A percentile compares a stretch with the other conserved stretches of the same genome.
Conservation (phyloP, 495 filamentous ascomycete genomes). For the Aspergillus ostianus region DNA sequence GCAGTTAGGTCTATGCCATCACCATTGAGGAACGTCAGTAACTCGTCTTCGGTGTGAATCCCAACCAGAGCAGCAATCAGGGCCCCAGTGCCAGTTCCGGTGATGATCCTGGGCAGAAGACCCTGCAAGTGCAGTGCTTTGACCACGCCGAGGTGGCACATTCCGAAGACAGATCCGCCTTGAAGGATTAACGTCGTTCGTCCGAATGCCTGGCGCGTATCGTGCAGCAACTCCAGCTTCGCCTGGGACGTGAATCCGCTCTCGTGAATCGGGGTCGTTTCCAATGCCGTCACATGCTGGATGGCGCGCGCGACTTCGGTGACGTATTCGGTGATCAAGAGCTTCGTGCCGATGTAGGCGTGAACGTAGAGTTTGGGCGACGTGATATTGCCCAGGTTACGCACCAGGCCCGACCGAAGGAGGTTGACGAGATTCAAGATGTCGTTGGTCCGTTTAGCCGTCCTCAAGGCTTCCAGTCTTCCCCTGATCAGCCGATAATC, state of each 20-base stretch:
- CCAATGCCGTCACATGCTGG: conserved; percentile 69
- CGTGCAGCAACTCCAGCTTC: conserved; percentile 85
- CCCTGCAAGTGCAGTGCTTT: conserved; percentile 85
- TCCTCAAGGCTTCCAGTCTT: conserved; percentile 67
- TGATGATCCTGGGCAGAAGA: conserved; percentile 84
- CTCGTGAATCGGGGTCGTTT: conserved; percentile 55
- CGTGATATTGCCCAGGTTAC: conserved; percentile 90
- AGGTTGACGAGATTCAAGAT: conserved; percentile 73
- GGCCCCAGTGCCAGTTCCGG: conserved; percentile 86
- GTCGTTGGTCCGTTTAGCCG: conserved; percentile 74
- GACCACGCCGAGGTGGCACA: conserved; percentile 89
- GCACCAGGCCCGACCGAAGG: conserved; percentile 80
- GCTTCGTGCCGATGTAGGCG: conserved; percentile 86
- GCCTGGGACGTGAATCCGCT: conserved; percentile 72
- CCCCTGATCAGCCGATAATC: conserved; percentile 85
- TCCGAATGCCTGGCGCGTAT: conserved; percentile 88
- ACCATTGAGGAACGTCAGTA: conserved; percentile 71
- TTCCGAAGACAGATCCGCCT: conserved; percentile 87
- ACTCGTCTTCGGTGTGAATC: conserved; percentile 83
- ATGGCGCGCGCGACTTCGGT: conserved; percentile 77
- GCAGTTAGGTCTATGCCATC: conserved; percentile 81
- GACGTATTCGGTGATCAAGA: conserved; percentile 88
- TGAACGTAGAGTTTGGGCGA: conserved; percentile 79
- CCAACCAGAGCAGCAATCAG: conserved; percentile 88
- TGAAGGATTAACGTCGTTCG: conserved; percentile 83